phyloP scores from a whole-genome alignment of 106 monocot species.

The Allium fistulosum region DNA sequence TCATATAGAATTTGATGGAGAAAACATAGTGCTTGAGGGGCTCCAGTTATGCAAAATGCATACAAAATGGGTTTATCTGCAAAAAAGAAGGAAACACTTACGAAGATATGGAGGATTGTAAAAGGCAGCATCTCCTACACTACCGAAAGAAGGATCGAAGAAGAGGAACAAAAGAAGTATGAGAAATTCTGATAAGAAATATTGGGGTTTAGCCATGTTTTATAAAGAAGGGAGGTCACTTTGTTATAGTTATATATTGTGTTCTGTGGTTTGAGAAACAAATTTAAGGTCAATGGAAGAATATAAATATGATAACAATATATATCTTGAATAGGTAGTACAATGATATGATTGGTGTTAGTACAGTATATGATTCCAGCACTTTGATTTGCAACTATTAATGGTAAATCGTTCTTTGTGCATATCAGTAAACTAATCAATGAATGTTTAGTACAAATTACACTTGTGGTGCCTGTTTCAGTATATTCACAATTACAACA shows the following conservation, averaged over 20 bases:
- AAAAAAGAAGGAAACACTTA: conserved; percentile 13
- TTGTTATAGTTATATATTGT: neutral
- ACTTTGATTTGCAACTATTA: too few species aligned
- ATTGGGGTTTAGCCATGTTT: neutral
- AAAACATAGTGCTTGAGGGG: neutral
- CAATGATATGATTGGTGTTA: too few species aligned
- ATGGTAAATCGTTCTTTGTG: too few species aligned
- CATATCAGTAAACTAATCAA: too few species aligned
- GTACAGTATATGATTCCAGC: too few species aligned
- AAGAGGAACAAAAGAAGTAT: conserved; percentile 9
- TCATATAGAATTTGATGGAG: neutral
- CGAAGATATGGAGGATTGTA: conserved; percentile 55
- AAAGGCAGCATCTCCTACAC: conserved; percentile 43
- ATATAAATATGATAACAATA: neutral
- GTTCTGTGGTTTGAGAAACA: neutral
- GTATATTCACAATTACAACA: too few species aligned
- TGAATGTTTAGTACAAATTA: too few species aligned
- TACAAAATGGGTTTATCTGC: neutral
- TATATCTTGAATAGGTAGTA: too few species aligned
- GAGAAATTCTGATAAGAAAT: neutral
- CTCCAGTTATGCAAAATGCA: neutral
- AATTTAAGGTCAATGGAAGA: neutral
- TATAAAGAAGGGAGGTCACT: neutral
- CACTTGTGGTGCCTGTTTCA: too few species aligned
- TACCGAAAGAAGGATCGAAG: conserved; percentile 16